Base-by-base conservation (phyloP, 257 asterid genomes). In the Forsythia suspensa region DNA sequence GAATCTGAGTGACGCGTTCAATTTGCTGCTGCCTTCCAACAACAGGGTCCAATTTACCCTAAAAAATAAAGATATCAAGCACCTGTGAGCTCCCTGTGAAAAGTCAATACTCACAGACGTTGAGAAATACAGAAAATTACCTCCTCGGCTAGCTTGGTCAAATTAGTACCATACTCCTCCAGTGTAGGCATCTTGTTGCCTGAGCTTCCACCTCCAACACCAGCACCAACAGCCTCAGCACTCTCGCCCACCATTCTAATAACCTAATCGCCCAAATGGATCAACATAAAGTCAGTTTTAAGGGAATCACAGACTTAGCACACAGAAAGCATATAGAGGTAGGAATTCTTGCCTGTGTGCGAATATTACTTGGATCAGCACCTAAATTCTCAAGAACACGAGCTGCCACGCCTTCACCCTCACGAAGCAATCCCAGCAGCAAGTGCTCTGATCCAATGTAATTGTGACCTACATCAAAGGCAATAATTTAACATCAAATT, bases 371-470 rank as follows among this genome's bases (percentile, higher is more conserved):
- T 41, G 89, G 84, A 77, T 87, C 91, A 74, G 91, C 91, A 55
- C 91, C 91, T 70, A 87, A 85, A 68, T 85, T 87, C 76, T 87
- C 91, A 73, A 87, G 89, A 75, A 85, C 91, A 42, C 91, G 91
- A 29, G 91, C 91, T 61, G 91, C 91, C 44, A 87, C 91, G 72
- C 91, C 91, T 83, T 87, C 91, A 81, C 91, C 91, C 81, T 84
- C 86, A 6, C 92, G 89, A 75, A 83, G 88, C 79, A 86, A 79
- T 48, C 86, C 90, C 40, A 81, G 78, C 70, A 83, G 71, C 75
- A 91, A 87, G 85, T 87, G 91, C 84, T 89, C 92, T 37, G 92
- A 87, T 59, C 91, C 92, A 82, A 87, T 87, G 83, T 87, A 89
- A 81, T 87, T 87, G 78, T 89, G 92, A 71, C 91, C 92, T 87